These are phyloP conservation scores for Astragalus membranaceus DNA, from an alignment of 306 rosid genomes.

Conservation along the genomic window DNA sequence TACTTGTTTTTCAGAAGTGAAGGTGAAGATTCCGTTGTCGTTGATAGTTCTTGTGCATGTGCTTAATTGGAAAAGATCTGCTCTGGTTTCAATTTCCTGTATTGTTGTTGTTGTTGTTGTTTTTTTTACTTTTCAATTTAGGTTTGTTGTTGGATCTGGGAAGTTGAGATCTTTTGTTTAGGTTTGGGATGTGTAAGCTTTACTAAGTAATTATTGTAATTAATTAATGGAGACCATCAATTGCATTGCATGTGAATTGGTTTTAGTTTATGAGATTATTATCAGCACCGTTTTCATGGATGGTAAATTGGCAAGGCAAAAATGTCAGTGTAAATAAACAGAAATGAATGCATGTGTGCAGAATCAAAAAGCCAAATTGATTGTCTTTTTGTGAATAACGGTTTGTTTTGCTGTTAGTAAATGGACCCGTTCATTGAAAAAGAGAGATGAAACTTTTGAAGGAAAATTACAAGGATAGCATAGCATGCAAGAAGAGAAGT, in stretches of 20 bases:
- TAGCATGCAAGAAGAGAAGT: too few species aligned
- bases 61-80: constrained; percentile 28
- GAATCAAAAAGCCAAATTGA: neutral
- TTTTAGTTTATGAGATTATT: neutral
- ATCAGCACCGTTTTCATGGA: neutral
- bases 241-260: too few species aligned
- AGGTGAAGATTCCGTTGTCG: constrained; percentile 41
- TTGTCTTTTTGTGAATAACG: neutral
- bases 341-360: neutral
- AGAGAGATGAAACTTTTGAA: too few species aligned
- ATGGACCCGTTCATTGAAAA: too few species aligned
- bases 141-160: neutral
- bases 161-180: neutral
- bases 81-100: neutral
- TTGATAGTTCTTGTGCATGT: constrained; percentile 80
- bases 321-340: neutral
- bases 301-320: too few species aligned
- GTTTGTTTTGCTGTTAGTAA: neutral
- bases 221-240: neutral
- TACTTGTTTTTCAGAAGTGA: constrained; percentile 56
- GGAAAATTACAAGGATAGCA: too few species aligned
- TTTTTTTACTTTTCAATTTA: neutral
- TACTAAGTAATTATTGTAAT: neutral
- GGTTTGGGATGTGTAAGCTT: neutral
- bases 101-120: neutral